A percentile compares a stretch with the other conserved stretches of the same genome.
Evolutionary conservation across 2,329 filamentous ascomycete species (phyloP).

Genomic region (Penicillium sp.): DNA sequence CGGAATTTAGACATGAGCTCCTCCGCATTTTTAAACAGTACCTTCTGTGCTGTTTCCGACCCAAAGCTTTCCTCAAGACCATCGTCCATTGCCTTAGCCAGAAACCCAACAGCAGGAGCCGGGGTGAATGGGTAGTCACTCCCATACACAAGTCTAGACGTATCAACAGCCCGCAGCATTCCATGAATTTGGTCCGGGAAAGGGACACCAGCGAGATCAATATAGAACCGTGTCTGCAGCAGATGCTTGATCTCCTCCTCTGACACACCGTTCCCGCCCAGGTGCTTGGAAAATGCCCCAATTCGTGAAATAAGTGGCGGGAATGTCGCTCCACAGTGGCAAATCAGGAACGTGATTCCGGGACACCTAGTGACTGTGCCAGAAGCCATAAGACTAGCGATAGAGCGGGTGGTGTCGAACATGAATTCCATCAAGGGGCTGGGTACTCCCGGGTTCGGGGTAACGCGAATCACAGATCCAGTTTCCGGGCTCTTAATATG

Average conservation of each 20-base stretch:
- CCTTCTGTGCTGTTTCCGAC: not conserved
- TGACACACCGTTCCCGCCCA: constrained; percentile 3
- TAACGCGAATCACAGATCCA: constrained; percentile 8
- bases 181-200: constrained; percentile 54
- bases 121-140: constrained; percentile 56
- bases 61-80: constrained; percentile 25
- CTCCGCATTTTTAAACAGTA: constrained; percentile 14
- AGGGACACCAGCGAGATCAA: constrained; percentile 55
- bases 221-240: constrained; percentile 47
- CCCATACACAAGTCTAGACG: constrained; percentile 53
- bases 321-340: constrained; percentile 30
- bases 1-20: not conserved
- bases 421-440: constrained; percentile 30
- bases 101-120: constrained; percentile 24
- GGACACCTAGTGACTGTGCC: constrained; percentile 22
- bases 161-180: constrained; percentile 45
- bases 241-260: constrained; percentile 14
- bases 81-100: constrained; percentile 45
- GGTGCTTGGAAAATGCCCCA: constrained; percentile 17
- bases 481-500: constrained; percentile 1
- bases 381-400: constrained; percentile 26
- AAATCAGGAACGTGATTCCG: constrained; percentile 22
- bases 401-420: constrained; percentile 27
- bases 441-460: constrained; percentile 16
- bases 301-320: constrained; percentile 30